Percentiles rank a stretch among this genome's conserved stretches.
phyloP scores from a whole-genome alignment of 345 rosid genomes.

The Linum usitatissimum region DNA sequence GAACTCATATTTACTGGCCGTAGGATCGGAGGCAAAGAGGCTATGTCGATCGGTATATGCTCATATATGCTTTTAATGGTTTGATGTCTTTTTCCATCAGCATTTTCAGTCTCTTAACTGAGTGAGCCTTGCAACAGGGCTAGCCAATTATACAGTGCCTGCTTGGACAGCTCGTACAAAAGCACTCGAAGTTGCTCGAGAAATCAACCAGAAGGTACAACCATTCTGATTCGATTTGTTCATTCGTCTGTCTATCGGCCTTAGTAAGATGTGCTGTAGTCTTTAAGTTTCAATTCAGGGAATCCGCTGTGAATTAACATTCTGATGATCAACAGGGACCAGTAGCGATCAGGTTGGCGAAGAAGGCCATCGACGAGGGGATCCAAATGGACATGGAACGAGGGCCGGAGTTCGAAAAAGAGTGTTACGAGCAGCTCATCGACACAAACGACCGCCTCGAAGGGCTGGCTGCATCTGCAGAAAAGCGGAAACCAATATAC shows the following conservation, averaged over 20 bases:
- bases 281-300: too few species aligned
- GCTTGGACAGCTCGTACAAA: conserved; percentile 62
- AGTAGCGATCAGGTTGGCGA: conserved; percentile 68
- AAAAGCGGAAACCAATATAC: conserved; percentile 72
- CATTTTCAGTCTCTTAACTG: not conserved
- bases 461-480: conserved; percentile 84
- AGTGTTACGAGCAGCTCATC: conserved; percentile 49
- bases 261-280: too few species aligned
- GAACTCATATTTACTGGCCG: conserved; percentile 81
- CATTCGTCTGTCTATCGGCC: too few species aligned
- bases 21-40: conserved; percentile 63
- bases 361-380: conserved; percentile 67
- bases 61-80: not conserved
- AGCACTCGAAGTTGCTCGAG: conserved; percentile 74
- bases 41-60: conserved; percentile 51
- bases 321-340: conserved; percentile 44
- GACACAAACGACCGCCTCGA: conserved; percentile 72
- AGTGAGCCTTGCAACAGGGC: conserved; percentile 32
- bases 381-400: conserved; percentile 42
- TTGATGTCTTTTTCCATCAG: not conserved
- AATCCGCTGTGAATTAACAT: not conserved
- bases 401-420: conserved; percentile 65
- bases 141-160: conserved; percentile 60
- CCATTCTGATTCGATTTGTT: too few species aligned
- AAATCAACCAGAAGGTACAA: conserved; percentile 65